Evolutionary conservation across 2,329 filamentous ascomycete genomes (phyloP).

Genomic region (Cordyceps pruinosa): DNA sequence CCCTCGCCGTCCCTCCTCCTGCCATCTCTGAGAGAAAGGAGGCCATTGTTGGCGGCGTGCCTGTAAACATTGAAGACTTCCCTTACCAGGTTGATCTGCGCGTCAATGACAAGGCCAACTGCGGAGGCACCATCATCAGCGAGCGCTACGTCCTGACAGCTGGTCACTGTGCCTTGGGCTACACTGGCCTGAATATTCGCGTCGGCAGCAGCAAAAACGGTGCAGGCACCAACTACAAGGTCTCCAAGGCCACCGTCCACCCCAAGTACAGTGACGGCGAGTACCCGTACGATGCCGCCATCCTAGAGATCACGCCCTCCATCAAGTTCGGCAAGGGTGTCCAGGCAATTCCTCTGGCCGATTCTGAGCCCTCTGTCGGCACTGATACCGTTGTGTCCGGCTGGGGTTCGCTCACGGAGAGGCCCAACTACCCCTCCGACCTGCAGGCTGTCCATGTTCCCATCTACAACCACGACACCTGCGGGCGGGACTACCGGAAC

Average conservation of each 20-base stretch:
- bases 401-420: not conserved
- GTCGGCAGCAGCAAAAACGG: not conserved
- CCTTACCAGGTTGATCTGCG: conserved; percentile 2
- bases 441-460: not conserved
- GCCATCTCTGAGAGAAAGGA: not conserved
- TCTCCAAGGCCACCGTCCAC: not conserved
- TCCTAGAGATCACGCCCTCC: not conserved
- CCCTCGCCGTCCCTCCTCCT: not conserved
- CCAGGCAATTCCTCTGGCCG: not conserved
- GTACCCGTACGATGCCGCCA: not conserved
- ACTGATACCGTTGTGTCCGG: not conserved
- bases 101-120: not conserved
- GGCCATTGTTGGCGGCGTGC: not conserved
- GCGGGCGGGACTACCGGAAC: not conserved
- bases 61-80: not conserved
- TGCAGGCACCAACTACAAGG: not conserved
- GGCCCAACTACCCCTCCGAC: not conserved
- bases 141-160: not conserved
- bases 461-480: not conserved
- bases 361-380: not conserved
- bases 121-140: conserved; percentile 2
- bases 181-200: not conserved
- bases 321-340: not conserved
- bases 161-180: not conserved
- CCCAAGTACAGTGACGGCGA: not conserved